Base-by-base conservation (phyloP, 352 stramenopile genomes). In the Vaucheria bursata region DNA sequence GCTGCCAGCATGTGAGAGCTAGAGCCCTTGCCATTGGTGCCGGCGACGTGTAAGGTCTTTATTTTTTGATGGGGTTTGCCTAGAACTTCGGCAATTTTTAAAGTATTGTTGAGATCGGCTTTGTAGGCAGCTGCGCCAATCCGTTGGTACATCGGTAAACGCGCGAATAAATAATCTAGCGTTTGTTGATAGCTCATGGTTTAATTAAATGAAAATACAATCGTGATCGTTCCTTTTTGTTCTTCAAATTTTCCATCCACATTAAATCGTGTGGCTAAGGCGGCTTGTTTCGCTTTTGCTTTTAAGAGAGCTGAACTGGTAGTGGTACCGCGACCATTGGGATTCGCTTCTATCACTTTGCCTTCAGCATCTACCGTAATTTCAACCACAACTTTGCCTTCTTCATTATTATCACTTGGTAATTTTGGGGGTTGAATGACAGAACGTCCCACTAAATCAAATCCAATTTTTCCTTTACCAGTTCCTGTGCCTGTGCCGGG, bases 1-100 rank as follows among this genome's bases (percentile, higher is more conserved):
- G 90, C 85, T 8, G 89, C 88, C 72, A 90, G 87, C 85, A 93
- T 93, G 2, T 89, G 83, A 6, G 85, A 84, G 12, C 91, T 87
- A 40, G 87, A 91, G 25, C 90, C 69, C 73, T 74, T 84, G 34
- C 77, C 29, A 66, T 79, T 81, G 1, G 74, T 79, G 29, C 71
- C 74, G 71, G 32, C 71, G 68, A 79, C 37, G 33, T 79, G 71
- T 12, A 79, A 35, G 33, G 32, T 79, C n/a, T 80, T 79, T 18
- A 59, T 18, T 18, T 18, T 18, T 18, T 59, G 18, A 18, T 59
- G 45, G 45, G 45, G 45, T 18, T 59, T 59, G 45, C 25, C 25
- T 59, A 59, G 25, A 18, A 59, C 45, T 25, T 59, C 45, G 45
- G 12, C 18, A 18, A 59, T 18, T 59, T 18, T 25, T 18, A 59